Evolutionary conservation across 352 stramenopile species (phyloP).

Genomic region (Paralagenidium karlingii): DNA sequence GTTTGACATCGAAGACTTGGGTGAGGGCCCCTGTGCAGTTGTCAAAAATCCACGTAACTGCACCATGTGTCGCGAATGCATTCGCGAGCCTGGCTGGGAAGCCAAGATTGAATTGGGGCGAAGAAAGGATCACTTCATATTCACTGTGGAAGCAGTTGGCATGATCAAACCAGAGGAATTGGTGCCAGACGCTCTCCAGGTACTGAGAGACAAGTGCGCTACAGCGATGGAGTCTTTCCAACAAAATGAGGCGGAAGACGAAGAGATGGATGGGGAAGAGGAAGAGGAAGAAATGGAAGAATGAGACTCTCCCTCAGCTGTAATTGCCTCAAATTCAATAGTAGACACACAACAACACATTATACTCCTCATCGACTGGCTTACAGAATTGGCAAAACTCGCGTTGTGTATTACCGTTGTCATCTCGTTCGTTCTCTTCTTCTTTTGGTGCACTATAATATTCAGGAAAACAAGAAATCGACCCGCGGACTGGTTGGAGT

Average conservation of each 20-base stretch:
- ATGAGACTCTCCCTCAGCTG: too few species aligned
- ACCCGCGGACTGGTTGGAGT: too few species aligned
- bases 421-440: too few species aligned
- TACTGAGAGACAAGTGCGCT: slow-evolving; percentile 76
- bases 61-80: slow-evolving; percentile 96
- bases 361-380: not conserved
- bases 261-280: slow-evolving; percentile 33
- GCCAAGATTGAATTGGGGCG: slow-evolving; percentile 85
- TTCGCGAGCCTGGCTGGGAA: slow-evolving; percentile 77
- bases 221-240: slow-evolving; percentile 72
- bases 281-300: slow-evolving; percentile 18
- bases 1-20: slow-evolving; percentile 89
- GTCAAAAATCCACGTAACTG: slow-evolving; percentile 82
- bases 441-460: too few species aligned
- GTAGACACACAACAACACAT: slow-evolving; percentile 1
- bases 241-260: slow-evolving; percentile 24
- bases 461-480: too few species aligned
- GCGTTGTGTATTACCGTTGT: not conserved
- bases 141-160: slow-evolving; percentile 71
- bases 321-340: slow-evolving; percentile 3
- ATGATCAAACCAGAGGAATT: slow-evolving; percentile 82
- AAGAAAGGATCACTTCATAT: slow-evolving; percentile 96
- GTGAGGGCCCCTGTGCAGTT: slow-evolving; percentile 46
- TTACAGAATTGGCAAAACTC: not conserved
- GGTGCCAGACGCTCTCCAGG: slow-evolving; percentile 59